Conservation (phyloP, 2,329 filamentous ascomycete species). For the Phaeosphaeria sp. region DNA sequence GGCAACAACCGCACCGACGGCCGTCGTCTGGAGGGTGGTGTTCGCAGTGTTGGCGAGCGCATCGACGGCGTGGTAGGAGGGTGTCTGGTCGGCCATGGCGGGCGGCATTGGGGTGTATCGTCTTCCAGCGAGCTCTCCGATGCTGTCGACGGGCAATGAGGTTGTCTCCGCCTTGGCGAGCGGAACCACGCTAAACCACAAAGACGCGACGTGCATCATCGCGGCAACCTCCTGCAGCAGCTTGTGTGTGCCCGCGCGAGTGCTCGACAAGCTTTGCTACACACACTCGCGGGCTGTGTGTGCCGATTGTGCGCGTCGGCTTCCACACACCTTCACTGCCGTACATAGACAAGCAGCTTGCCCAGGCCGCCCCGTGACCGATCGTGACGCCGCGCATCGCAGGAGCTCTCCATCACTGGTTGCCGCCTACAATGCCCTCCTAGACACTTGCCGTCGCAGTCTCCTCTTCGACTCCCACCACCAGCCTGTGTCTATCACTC, state of each 20-base stretch:
- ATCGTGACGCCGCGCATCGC: not conserved
- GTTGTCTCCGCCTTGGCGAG: conserved; percentile 21
- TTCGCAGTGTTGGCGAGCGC: conserved; percentile 72
- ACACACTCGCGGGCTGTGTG: not conserved
- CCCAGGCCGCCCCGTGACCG: not conserved
- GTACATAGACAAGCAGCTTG: not conserved
- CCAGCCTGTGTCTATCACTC: conserved; percentile 7
- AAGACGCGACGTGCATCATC: conserved; percentile 14
- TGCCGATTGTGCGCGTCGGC: conserved; percentile 1
- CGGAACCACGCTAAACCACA: conserved; percentile 10
- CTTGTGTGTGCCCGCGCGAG: not conserved
- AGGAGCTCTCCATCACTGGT: conserved; percentile 8
- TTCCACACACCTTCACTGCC: not conserved
- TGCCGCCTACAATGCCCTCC: conserved; percentile 25
- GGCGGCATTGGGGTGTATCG: conserved; percentile 36
- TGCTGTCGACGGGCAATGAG: conserved; percentile 11
- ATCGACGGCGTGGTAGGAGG: conserved; percentile 74
- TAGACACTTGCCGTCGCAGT: conserved; percentile 20
- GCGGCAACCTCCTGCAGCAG: not conserved
- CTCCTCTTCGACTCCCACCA: conserved; percentile 12
- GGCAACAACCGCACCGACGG: conserved; percentile 73
- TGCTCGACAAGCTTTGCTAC: not conserved
- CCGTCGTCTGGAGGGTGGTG: conserved; percentile 69
- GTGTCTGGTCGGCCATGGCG: conserved; percentile 45
- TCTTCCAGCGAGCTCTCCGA: conserved; percentile 25